A percentile compares a stretch with the other conserved stretches of the same genome.
Evolutionary conservation across 768 basidiomycete genomes (phyloP).

Genomic region (Boletus insuetus): DNA sequence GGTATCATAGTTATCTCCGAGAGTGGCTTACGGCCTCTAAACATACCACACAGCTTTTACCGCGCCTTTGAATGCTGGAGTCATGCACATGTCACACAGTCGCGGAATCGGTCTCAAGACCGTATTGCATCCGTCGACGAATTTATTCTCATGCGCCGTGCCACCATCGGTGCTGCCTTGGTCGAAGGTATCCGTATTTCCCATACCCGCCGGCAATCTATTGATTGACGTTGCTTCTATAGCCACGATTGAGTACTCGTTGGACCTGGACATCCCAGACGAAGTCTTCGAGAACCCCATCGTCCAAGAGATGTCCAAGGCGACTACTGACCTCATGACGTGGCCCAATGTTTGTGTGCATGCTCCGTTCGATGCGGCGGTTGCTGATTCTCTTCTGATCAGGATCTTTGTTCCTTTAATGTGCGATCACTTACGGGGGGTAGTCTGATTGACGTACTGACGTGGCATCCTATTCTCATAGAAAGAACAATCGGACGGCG

Average conservation of each 20-base stretch:
- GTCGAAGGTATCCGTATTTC: conserved; percentile 33
- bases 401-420: conserved; percentile 32
- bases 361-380: neutral
- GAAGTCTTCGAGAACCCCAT: conserved; percentile 35
- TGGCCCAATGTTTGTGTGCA: conserved; percentile 37
- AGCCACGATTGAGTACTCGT: conserved; percentile 38
- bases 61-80: conserved; percentile 37
- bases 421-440: conserved; percentile 14
- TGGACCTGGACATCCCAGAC: conserved; percentile 37
- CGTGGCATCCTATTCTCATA: conserved; percentile 8
- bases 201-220: neutral
- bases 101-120: conserved; percentile 34
- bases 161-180: conserved; percentile 37
- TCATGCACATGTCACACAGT: conserved; percentile 35
- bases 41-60: conserved; percentile 26
- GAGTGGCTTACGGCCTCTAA: neutral
- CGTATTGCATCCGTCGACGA: conserved; percentile 38
- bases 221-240: conserved; percentile 1
- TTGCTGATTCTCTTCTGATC: conserved; percentile 13
- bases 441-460: conserved; percentile 12
- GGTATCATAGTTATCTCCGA: conserved; percentile 17
- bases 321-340: conserved; percentile 40
- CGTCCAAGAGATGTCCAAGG: conserved; percentile 37
- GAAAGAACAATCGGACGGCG: conserved; percentile 40
- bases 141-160: conserved; percentile 37